Base-by-base conservation (phyloP, 768 basidiomycete genomes). In the Mycena galericulata region DNA sequence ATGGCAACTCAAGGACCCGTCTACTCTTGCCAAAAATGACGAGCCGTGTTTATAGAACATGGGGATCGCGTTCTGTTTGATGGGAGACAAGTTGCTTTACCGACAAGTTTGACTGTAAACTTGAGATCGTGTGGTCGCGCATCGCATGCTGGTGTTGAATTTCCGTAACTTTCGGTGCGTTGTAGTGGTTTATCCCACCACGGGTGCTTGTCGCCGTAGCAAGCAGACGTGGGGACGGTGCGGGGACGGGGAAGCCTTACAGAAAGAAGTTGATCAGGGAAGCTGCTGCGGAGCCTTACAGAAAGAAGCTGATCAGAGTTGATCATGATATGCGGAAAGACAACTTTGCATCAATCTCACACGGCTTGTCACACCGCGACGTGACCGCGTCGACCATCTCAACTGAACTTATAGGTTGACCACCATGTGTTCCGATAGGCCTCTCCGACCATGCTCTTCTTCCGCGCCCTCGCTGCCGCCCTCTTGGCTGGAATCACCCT, bases 401-500 rank as follows among this genome's bases (percentile, higher is more conserved):
- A n/a, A n/a, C n/a, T n/a, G 46, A 27, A 47, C 59, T 61, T 61
- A 50, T 40, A 61, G 59, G 26, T 51, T 20, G 46, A 36, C 26
- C 59, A n/a, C 45, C 32, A 61, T 47, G 46, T 51, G 24, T 34
- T 51, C 46, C 46, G 49, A 22, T 22, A 61, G 38, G 29, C 46
- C 46, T 51, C 49, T 43, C 24, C 53, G 24, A 65, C 53, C 43
- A 65, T 65, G 64, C 34, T 65, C 56, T 14, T 65, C 55, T 34
- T 65, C 22, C 55, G 62, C 62, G n/a, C 41, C 62, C 51, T 64
- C 54, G 30, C 53, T 55, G 62, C 62, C 34, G 61, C 61, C 22
- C 51, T 62, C 61, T 26, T 62, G 45, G 47, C 29, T 43, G 17
- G 53, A 46, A 54, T 50, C 27, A 49, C 62, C 41, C 50, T 64